A percentile compares a stretch with the other conserved stretches of the same genome.
phyloP scores from a whole-genome alignment of 2,329 filamentous ascomycete genomes.

The Ophiocordyceps robertsii region DNA sequence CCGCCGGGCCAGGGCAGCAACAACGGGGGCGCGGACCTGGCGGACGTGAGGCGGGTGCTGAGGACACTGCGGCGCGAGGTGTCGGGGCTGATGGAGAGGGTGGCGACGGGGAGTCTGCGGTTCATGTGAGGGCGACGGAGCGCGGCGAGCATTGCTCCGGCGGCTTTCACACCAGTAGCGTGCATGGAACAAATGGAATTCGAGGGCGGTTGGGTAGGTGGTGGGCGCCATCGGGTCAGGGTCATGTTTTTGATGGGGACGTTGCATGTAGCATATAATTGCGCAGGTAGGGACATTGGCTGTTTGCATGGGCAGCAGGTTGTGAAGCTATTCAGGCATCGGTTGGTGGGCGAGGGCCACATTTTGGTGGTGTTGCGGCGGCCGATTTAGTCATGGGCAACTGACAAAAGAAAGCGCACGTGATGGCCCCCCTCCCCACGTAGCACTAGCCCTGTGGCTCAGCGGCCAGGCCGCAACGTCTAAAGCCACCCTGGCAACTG shows the following conservation, averaged over 20 bases:
- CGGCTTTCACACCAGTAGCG: no score
- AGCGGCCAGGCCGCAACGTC: no score
- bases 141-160: neutral
- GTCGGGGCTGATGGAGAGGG: conserved; percentile 27
- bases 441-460: no score
- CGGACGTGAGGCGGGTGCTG: conserved; percentile 28
- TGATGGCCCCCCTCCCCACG: no score
- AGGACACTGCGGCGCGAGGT: conserved; percentile 30
- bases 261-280: conserved; percentile 4
- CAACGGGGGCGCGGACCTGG: conserved; percentile 29
- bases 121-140: conserved; percentile 24
- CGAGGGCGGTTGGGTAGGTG: neutral
- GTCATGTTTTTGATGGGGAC: conserved; percentile 1
- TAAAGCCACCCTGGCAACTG: no score
- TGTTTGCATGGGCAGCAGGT: neutral
- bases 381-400: neutral
- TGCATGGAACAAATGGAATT: no score
- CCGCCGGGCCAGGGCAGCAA: conserved; percentile 26
- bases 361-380: no score
- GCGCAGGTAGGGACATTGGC: neutral
- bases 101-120: conserved; percentile 27
- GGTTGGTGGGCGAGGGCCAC: no score
- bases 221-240: conserved; percentile 2
- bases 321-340: no score
- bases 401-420: no score